phyloP scores from a whole-genome alignment of 2,329 filamentous ascomycete genomes.

The Colletotrichum caudatum region DNA sequence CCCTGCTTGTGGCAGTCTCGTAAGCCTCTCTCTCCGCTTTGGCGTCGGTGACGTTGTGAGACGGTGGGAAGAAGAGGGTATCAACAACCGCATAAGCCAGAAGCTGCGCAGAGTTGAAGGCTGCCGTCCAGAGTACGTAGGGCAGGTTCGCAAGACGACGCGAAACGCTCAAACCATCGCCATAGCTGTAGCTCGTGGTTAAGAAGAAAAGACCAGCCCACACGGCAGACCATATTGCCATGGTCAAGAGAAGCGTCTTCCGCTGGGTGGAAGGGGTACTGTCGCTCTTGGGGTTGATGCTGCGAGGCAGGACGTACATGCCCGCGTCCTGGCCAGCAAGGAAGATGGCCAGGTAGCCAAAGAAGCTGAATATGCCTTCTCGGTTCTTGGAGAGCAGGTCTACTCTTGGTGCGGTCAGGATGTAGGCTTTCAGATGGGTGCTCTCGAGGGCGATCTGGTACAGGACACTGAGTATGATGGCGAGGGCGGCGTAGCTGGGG shows the following conservation, averaged over 20 bases:
- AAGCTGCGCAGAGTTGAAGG: constrained; percentile 89
- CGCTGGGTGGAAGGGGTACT: constrained; percentile 61
- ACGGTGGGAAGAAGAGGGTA: constrained; percentile 79
- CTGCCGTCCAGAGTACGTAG: constrained; percentile 92
- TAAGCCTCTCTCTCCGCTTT: constrained; percentile 73
- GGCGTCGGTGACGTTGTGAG: constrained; percentile 69
- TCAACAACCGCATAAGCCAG: constrained; percentile 83
- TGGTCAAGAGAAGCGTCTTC: constrained; percentile 69
- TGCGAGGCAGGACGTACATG: constrained; percentile 79
- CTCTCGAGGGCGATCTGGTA: constrained; percentile 84
- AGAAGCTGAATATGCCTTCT: constrained; percentile 94
- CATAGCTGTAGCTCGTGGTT: constrained; percentile 75
- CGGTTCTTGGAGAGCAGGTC: constrained; percentile 89
- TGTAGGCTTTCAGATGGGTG: constrained; percentile 83
- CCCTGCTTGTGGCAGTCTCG: constrained; percentile 78
- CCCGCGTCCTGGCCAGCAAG: constrained; percentile 88
- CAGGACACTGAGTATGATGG: constrained; percentile 72
- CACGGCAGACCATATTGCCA: constrained; percentile 72
- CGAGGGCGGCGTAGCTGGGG: constrained; percentile 81
- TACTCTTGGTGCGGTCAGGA: constrained; percentile 83
- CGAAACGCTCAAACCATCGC: constrained; percentile 82
- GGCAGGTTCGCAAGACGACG: constrained; percentile 92
- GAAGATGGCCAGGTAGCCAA: constrained; percentile 95
- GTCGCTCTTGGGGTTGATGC: constrained; percentile 57
- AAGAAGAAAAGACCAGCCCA: constrained; percentile 80